Conservation (phyloP, 345 rosid species). For the Cardamine chenopodiifolia region DNA sequence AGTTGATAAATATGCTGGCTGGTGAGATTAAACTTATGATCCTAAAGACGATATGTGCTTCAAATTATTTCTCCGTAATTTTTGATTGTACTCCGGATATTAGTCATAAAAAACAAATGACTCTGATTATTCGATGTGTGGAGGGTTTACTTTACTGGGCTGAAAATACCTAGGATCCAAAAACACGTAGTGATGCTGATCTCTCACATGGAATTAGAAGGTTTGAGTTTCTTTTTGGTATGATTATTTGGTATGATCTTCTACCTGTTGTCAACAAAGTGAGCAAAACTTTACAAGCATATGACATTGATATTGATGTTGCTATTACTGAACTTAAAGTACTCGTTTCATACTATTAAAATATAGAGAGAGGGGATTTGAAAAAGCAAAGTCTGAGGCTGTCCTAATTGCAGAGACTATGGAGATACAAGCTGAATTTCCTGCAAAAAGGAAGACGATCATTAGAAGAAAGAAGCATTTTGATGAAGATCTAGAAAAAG, state of each 20-base stretch:
- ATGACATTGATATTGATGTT: neutral
- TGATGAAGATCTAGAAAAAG: neutral
- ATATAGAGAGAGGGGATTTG: too few relatives aligned
- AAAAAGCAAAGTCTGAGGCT: neutral
- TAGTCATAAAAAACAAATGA: too few relatives aligned
- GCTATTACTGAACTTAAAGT: neutral
- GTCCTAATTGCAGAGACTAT: neutral
- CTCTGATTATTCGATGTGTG: too few relatives aligned
- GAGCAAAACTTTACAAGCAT: neutral
- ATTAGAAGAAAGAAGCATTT: neutral
- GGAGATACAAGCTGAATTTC: neutral
- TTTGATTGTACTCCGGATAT: too few relatives aligned
- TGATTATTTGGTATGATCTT: neutral
- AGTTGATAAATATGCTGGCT: too few relatives aligned
- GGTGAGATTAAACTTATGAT: too few relatives aligned
- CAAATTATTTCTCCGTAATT: too few relatives aligned
- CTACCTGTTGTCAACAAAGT: neutral
- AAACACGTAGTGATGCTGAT: too few relatives aligned
- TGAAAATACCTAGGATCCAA: too few relatives aligned
- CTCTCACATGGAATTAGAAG: too few relatives aligned
- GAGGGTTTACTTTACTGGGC: too few relatives aligned
- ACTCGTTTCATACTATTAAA: neutral
- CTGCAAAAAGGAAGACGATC: neutral
- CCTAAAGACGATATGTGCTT: too few relatives aligned
- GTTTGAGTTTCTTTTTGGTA: neutral